phyloP scores from a whole-genome alignment of 495 filamentous ascomycete genomes.

The Podospora didyma region DNA sequence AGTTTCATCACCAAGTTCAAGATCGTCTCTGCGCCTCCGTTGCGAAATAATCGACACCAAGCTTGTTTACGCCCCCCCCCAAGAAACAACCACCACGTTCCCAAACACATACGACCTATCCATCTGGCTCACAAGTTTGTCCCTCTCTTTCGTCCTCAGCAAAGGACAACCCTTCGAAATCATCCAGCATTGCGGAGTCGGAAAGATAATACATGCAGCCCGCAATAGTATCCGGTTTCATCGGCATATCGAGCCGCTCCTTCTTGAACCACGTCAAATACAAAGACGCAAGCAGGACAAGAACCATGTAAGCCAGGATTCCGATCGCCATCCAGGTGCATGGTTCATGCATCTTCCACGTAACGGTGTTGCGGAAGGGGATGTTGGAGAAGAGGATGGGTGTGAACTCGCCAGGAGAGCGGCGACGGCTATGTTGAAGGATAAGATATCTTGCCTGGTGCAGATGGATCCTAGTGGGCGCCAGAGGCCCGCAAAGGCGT shows the following conservation, averaged over 20 bases:
- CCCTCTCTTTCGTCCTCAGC: slow-evolving; percentile 10
- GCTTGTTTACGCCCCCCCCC: neutral
- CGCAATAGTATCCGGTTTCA: slow-evolving; percentile 11
- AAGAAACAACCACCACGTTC: neutral
- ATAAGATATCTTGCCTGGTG: neutral
- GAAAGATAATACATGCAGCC: slow-evolving; percentile 31
- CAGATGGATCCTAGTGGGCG: neutral
- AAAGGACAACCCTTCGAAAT: slow-evolving; percentile 22
- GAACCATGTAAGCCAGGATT: neutral
- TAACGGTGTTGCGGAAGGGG: slow-evolving; percentile 33
- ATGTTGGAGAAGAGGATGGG: slow-evolving; percentile 37
- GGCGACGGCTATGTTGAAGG: slow-evolving; percentile 20
- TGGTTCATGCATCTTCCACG: slow-evolving; percentile 26
- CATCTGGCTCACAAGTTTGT: neutral
- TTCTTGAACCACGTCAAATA: no score
- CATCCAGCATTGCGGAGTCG: slow-evolving; percentile 21
- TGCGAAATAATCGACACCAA: neutral
- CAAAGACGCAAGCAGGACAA: neutral
- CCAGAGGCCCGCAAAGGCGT: neutral
- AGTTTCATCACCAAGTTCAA: no score
- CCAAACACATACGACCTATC: neutral
- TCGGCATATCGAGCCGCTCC: neutral
- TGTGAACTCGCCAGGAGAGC: slow-evolving; percentile 34
- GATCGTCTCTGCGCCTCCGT: no score
- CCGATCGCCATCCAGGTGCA: slow-evolving; percentile 32